Evolutionary conservation across 1,284 basidiomycete species (phyloP).

Genomic region (Tremellales sp.): DNA sequence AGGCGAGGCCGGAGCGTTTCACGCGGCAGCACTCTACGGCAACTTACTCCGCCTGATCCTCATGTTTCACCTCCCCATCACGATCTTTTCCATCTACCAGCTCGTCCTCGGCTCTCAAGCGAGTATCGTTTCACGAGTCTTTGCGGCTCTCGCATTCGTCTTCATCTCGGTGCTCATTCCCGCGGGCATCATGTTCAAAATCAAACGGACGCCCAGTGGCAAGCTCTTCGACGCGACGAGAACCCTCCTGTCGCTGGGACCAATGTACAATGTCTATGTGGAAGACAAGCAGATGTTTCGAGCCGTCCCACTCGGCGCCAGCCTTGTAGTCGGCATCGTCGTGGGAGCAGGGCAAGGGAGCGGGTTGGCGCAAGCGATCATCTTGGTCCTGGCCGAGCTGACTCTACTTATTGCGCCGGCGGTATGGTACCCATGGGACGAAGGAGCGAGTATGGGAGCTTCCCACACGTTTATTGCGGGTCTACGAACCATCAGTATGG

Average conservation of each 20-base stretch:
- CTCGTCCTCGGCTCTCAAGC: constrained; percentile 62
- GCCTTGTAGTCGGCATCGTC: constrained; percentile 71
- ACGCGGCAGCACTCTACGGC: constrained; percentile 54
- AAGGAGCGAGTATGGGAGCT: constrained; percentile 91
- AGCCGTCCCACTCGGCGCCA: constrained; percentile 71
- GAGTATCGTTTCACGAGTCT: constrained; percentile 45
- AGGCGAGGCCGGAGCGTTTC: constrained; percentile 49
- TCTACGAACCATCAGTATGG: constrained; percentile 79
- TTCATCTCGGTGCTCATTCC: constrained; percentile 77
- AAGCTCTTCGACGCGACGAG: constrained; percentile 93
- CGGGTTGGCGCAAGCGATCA: constrained; percentile 84
- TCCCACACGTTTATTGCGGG: constrained; percentile 89
- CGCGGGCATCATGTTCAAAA: constrained; percentile 65
- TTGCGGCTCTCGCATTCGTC: constrained; percentile 55
- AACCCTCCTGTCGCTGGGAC: constrained; percentile 83
- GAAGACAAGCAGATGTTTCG: constrained; percentile 88
- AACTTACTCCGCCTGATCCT: constrained; percentile 86
- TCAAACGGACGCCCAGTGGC: constrained; percentile 73
- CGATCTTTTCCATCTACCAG: constrained; percentile 83
- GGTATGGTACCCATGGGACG: constrained; percentile 93
- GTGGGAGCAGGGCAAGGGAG: constrained; percentile 85
- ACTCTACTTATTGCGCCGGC: constrained; percentile 76
- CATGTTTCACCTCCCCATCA: constrained; percentile 90
- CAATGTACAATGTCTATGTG: constrained; percentile 93
- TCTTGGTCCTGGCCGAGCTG: constrained; percentile 82